Conservation (phyloP, 1,284 basidiomycete genomes). For the Grifola frondosa region DNA sequence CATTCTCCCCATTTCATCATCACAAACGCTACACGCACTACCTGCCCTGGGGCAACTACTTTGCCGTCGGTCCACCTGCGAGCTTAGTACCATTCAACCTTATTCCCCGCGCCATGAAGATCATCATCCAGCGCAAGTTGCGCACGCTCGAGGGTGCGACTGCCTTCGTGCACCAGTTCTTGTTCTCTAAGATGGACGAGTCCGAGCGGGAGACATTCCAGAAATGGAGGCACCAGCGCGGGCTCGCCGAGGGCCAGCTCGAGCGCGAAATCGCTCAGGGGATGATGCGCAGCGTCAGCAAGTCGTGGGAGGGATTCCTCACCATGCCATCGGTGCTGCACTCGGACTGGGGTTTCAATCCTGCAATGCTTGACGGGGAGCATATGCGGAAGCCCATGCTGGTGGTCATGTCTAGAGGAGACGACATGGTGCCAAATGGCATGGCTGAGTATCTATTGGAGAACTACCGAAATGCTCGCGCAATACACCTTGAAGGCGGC, state of each 20-base stretch:
- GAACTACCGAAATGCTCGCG: conserved; percentile 39
- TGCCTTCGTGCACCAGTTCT: conserved; percentile 38
- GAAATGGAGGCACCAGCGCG: conserved; percentile 42
- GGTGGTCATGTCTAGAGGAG: conserved; percentile 40
- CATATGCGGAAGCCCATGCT: conserved; percentile 45
- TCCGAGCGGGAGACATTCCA: conserved; percentile 41
- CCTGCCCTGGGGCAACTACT: conserved; percentile 46
- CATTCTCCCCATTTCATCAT: conserved; percentile 47
- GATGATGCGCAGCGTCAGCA: conserved; percentile 45
- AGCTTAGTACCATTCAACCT: conserved; percentile 42
- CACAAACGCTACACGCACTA: conserved; percentile 43
- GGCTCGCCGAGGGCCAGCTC: conserved; percentile 41
- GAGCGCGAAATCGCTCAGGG: conserved; percentile 42
- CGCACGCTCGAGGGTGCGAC: conserved; percentile 42
- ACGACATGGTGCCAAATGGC: conserved; percentile 37
- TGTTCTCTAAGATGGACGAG: conserved; percentile 43
- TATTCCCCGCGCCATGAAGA: conserved; percentile 32
- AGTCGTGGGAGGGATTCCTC: conserved; percentile 53
- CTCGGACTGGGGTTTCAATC: conserved; percentile 53
- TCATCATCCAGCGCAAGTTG: conserved; percentile 37
- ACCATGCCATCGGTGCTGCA: conserved; percentile 44
- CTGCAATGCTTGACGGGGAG: conserved; percentile 42
- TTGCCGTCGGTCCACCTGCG: conserved; percentile 45
- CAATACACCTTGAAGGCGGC: conserved; percentile 44
- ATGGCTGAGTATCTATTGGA: conserved; percentile 48